phyloP scores from a whole-genome alignment of 2,329 filamentous ascomycete species.

The Colletotrichum sp. region DNA sequence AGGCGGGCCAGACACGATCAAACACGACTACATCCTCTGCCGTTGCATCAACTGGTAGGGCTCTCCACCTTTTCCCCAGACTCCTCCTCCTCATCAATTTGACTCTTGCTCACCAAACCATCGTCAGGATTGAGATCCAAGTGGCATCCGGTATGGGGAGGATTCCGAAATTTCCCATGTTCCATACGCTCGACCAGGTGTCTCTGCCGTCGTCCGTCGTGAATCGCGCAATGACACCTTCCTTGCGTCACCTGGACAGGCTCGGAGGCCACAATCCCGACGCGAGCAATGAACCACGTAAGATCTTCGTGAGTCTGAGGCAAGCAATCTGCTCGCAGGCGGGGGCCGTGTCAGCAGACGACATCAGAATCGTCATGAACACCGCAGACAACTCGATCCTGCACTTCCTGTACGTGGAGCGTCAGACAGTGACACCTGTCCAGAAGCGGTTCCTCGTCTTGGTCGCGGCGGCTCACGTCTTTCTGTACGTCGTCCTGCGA shows the following conservation, averaged over 20 bases:
- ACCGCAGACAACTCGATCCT: conserved; percentile 21
- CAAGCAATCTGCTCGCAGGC: conserved; percentile 13
- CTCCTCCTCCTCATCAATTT: neutral
- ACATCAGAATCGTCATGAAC: conserved; percentile 22
- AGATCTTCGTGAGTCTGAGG: conserved; percentile 15
- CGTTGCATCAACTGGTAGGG: conserved; percentile 22
- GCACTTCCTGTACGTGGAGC: conserved; percentile 13
- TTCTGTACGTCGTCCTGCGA: conserved; percentile 18
- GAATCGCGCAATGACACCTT: conserved; percentile 1
- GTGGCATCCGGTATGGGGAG: conserved; percentile 22
- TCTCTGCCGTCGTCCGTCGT: conserved; percentile 8
- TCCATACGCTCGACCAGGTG: conserved; percentile 22
- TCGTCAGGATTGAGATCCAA: conserved; percentile 16
- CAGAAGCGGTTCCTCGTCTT: conserved; percentile 8
- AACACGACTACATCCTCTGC: conserved; percentile 23
- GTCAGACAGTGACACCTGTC: neutral
- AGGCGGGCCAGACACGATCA: conserved; percentile 17
- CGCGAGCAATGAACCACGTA: neutral
- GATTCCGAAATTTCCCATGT: conserved; percentile 19
- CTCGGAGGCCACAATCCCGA: conserved; percentile 3
- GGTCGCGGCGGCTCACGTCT: conserved; percentile 19
- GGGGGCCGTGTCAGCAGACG: conserved; percentile 10
- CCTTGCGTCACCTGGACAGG: conserved; percentile 9
- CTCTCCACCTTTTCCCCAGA: neutral
- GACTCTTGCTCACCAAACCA: neutral